Conservation (phyloP, 192 early-diverging fungal species). For the Entomortierella lignicola region DNA sequence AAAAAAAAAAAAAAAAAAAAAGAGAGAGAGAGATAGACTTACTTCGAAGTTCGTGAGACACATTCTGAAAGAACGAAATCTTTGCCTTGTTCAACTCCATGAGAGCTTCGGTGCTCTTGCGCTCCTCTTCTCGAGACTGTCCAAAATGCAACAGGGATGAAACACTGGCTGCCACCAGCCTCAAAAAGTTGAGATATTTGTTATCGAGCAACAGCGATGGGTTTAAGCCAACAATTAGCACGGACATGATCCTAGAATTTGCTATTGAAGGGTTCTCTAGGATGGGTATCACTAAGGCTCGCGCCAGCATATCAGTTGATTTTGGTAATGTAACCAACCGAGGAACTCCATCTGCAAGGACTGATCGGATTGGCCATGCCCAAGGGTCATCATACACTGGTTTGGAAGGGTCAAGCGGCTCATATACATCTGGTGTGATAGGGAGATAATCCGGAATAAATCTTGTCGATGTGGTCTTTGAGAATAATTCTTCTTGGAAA, state of each 20-base stretch:
- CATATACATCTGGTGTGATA: conserved; percentile 46
- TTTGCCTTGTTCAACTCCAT: conserved; percentile 54
- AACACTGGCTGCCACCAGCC: conserved; percentile 41
- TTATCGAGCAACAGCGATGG: conserved; percentile 43
- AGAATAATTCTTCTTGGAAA: conserved; percentile 26
- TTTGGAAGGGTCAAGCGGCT: conserved; percentile 24
- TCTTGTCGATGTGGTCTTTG: conserved; percentile 31
- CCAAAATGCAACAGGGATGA: conserved; percentile 37
- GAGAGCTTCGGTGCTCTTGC: conserved; percentile 40
- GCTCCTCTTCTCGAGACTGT: conserved; percentile 52
- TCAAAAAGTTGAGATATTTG: conserved; percentile 48
- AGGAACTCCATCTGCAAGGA: conserved; percentile 42
- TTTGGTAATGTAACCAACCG: conserved; percentile 43
- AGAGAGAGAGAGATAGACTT: too few species aligned
- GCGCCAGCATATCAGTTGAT: conserved; percentile 40
- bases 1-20: too few species aligned
- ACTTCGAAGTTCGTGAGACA: conserved; percentile 61
- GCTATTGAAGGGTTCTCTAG: conserved; percentile 37
- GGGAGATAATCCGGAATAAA: conserved; percentile 40
- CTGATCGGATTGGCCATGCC: conserved; percentile 46
- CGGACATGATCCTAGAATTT: conserved; percentile 30
- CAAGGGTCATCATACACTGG: conserved; percentile 41
- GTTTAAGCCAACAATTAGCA: conserved; percentile 46
- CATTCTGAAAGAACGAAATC: conserved; percentile 57
- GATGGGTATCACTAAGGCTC: conserved; percentile 36